Evolutionary conservation across 140 eudicot species (phyloP), one percentile per base, ranked within the genome.

Genomic region (Flaveria floridana): DNA sequence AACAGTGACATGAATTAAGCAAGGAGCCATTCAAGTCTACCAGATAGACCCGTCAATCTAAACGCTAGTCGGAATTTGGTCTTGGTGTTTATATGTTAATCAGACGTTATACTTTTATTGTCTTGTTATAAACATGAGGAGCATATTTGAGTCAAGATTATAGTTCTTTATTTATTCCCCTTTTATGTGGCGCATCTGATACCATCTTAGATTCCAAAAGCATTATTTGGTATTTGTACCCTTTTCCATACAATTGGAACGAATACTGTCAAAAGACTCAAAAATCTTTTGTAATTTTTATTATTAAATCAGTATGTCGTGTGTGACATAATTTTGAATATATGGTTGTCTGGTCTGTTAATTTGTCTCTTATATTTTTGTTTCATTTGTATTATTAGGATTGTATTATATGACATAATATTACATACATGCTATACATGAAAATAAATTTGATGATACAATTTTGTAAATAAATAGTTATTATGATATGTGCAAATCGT

Each of bases 141-240:
- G 42, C 41, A 34, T 34, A 62, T 62, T 63, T 63, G 41, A 34
- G 61, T 15, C 21, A 48, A 19, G 15, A 46, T 78, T 78, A 68
- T 21, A 26, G 2, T 26, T 44, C 81, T 78, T 70, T 70, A 70
- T 58, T 26, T 68, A 58, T 77, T 68, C 76, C 69, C 73, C 70
- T n/a, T 69, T 78, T 70, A 13, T 70, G 71, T 70, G 71, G 59
- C 21, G 76, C 65, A 58, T 70, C 70, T 12, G 65, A 78, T 62
- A 47, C 76, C 70, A 12, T 78, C 71, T 57, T 44, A 70, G 65
- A 70, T 70, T 78, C 81, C 76, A 28, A 58, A 46, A 77, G 71
- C 65, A 57, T 34, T 70, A 46, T 20, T 57, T 57, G 70, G 68
- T 53, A 55, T 12, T 39, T 65, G 67, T 56, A 67, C 61, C 68